Evolutionary conservation across 2,329 filamentous ascomycete species (phyloP).

Genomic region (Cytospora paraplurivora): DNA sequence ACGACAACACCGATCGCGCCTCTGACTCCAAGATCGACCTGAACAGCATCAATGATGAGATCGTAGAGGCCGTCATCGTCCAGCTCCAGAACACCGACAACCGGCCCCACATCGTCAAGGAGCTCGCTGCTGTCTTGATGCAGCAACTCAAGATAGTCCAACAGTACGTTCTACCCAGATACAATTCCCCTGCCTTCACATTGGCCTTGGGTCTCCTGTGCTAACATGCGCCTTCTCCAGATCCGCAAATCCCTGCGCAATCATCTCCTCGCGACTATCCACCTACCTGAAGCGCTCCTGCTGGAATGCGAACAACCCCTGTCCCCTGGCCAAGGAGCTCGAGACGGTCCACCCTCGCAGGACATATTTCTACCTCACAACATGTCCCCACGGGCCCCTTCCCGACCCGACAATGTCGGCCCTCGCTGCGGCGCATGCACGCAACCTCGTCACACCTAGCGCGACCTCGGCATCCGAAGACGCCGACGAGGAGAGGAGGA

Average conservation of each 20-base stretch:
- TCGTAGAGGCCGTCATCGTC: slow-evolving; percentile 81
- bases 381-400: slow-evolving; percentile 79
- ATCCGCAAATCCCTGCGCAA: slow-evolving; percentile 91
- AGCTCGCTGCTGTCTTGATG: slow-evolving; percentile 79
- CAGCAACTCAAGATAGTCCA: slow-evolving; percentile 80
- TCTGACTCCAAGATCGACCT: slow-evolving; percentile 66
- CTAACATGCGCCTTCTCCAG: slow-evolving; percentile 51
- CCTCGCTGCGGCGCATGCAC: slow-evolving; percentile 51
- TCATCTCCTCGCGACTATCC: slow-evolving; percentile 89
- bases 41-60: slow-evolving; percentile 88
- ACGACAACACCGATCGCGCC: slow-evolving; percentile 39
- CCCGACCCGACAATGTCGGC: slow-evolving; percentile 63
- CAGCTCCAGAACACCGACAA: slow-evolving; percentile 90
- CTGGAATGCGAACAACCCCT: slow-evolving; percentile 77
- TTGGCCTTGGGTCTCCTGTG: slow-evolving; percentile 28
- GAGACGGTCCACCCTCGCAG: slow-evolving; percentile 90
- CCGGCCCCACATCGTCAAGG: slow-evolving; percentile 90
- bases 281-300: slow-evolving; percentile 85
- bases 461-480: slow-evolving; percentile 68
- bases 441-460: slow-evolving; percentile 75
- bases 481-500: slow-evolving; percentile 64
- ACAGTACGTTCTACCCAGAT: slow-evolving; percentile 66
- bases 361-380: slow-evolving; percentile 95
- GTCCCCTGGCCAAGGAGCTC: slow-evolving; percentile 89
- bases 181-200: slow-evolving; percentile 14